Evolutionary conservation across 164 flowering plant species (phyloP), one percentile per base, ranked within the genome.

Genomic region (Taxillus chinensis): DNA sequence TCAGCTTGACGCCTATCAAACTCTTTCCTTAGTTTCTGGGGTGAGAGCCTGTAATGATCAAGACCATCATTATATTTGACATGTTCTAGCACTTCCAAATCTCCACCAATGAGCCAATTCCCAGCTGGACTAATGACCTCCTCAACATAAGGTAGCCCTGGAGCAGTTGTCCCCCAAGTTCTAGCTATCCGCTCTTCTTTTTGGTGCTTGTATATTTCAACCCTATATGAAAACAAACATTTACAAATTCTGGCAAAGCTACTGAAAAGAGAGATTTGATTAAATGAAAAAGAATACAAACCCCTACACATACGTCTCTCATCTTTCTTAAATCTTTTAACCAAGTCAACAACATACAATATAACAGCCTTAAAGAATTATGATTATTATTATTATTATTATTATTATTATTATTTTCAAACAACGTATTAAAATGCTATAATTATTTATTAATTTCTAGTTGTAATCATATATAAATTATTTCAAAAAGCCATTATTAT

Each of bases 141-240:
- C 71, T 92, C 98, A 37, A 85, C 96, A 72, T 92, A 92, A 41
- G 98, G 98, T 70, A 92, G 78, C n/a, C 98, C 93, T 27, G 85
- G 86, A 48, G 96, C 89, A 56, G 86, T 86, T 46, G 93, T 84
- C 62, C 98, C 98, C 98, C 98, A 92, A 12, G 96, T 92, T 75
- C 96, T 82, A 14, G 96, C 93, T 45, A 88, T 90, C 73, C 98
- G 83, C 77, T 90, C 98, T 75, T 92, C 98, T 76, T 92, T 92
- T 80, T 87, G 78, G 65, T 92, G 98, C 83, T 92, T 92, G 75
- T 79, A 92, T 70, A 92, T 83, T 68, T 92, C 86, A 73, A 92
- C 74, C 66, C 98, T 90, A 84, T 67, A 76, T 14, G 8, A 64
- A 5, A 53, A 17, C 3, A 38, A 41, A 39, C 41, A 64, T 5